Base-by-base conservation (phyloP, 2,329 filamentous ascomycete genomes). In the Blumeria hordei region DNA sequence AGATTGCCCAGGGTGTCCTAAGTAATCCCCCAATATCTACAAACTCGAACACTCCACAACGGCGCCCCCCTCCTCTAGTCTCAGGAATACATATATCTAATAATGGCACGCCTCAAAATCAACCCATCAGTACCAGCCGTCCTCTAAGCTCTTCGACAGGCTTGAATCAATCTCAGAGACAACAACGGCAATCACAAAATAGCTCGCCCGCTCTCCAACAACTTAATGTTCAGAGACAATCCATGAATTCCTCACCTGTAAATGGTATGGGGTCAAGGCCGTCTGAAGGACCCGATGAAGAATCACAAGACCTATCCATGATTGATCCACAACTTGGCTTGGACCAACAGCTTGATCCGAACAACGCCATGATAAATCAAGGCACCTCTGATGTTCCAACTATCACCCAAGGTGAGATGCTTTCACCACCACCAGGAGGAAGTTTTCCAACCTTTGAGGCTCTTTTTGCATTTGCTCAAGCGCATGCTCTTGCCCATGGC, bases 401-500 rank as follows among this genome's bases (percentile, higher is more conserved):
- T 14, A 55, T 64, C 3, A 51, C 58, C 8, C 61, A 60, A 56
- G 63, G 59, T 28, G 61, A 62, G 21, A 65, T 65, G 63, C 59
- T 65, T 10, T 62, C 62, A 35, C 57, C 64, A 14, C 78, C 78
- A 3, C 78, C 78, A 1, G 76, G 81, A 61, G 78, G 78, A 6
- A 80, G 75, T 60, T 82, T 77, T 59, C 72, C 77, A 1, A 81
- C 77, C 1, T 69, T 82, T 32, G 78, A 82, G 58, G 76, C 77
- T 7, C 74, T 82, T 8, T 78, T 81, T 62, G 76, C 79, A 63
- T 75, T 75, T 34, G 78, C 81, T 16, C 67, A 81, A 56, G 69
- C 72, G n/a, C 81, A 81, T 62, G 81, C 78, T 62, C 79, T 78
- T 0, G 79, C 77, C 14, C 78, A 81, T 45, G 78, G 78, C 50